Conservation (phyloP, 208 protist species). For the Trypanosoma avium region DNA sequence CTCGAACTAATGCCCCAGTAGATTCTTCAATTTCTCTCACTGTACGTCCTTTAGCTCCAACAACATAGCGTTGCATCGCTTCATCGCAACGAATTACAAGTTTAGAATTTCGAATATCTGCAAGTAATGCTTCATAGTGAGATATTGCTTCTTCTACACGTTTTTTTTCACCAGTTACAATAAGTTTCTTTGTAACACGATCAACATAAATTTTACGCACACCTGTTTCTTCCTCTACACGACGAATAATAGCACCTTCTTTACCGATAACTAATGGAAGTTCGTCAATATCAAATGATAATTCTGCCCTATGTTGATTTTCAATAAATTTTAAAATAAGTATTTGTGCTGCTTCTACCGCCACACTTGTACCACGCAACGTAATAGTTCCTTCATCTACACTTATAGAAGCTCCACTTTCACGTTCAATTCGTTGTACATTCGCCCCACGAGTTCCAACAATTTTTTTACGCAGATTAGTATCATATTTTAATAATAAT, state of each 20-base stretch:
- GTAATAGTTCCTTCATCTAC: conserved; percentile 26
- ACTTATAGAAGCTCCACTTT: conserved; percentile 42
- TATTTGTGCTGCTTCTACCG: conserved; percentile 21
- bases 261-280: conserved; percentile 40
- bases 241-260: conserved; percentile 38
- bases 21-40: conserved; percentile 37
- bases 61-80: conserved; percentile 26
- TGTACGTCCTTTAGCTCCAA: conserved; percentile 33
- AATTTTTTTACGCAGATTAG: conserved; percentile 22
- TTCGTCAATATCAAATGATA: conserved; percentile 21
- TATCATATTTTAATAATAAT: conserved; percentile 24
- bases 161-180: conserved; percentile 24
- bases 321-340: conserved; percentile 33
- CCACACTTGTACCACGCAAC: conserved; percentile 31
- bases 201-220: conserved; percentile 37
- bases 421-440: conserved; percentile 36
- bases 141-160: conserved; percentile 33
- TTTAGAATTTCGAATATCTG: conserved; percentile 21
- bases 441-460: conserved; percentile 46
- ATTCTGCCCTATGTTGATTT: conserved; percentile 24
- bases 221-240: conserved; percentile 36
- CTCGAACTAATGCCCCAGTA: conserved; percentile 38
- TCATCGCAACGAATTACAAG: conserved; percentile 36
- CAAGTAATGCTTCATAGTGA: conserved; percentile 34
- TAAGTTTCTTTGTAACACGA: conserved; percentile 21